Base-by-base conservation (phyloP, 768 basidiomycete genomes). In the Kwoniella pini region DNA sequence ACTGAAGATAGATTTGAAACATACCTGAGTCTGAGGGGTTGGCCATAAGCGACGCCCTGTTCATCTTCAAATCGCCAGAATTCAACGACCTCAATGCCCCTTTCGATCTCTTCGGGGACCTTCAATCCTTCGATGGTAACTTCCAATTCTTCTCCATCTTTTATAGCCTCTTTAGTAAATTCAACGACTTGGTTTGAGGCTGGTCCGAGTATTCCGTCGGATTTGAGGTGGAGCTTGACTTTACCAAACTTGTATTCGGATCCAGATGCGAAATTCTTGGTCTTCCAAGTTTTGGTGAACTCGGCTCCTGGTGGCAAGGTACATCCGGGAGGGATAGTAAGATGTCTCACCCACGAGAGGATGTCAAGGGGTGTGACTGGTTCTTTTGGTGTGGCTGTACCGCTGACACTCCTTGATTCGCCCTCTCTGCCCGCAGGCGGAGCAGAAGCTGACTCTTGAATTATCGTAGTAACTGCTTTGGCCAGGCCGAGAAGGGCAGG, bases 211-310 rank as follows among this genome's bases (percentile, higher is more conserved):
- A 50, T 28, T 2, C 58, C 60, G 15, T 48, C 54, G 15, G 62
- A 59, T 61, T 65, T 60, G 28, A 57, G 59, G 6, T 64, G 65
- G 24, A 68, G 62, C 11, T 28, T 40, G 27, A 70, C 53, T 11
- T 36, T 40, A 2, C 66, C 68, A 45, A 74, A 75, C 22, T 59
- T 46, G 50, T 56, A 70, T 43, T 75, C 69, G 31, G 71, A 64
- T 7, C 76, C 75, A 44, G 70, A 66, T 6, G 77, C 77, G 28
- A 65, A 65, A 63, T 79, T 75, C 60, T 65, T 67, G 15, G 79
- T 45, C 28, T 63, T 64, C 79, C 79, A 80, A 17, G 76, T 69
- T 62, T 80, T 80, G 68, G 65, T 66, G 67, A 80, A 79, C 44
- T 68, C 69, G 26, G 74, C 68, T 12, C 75, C 75, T 31, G 71